Evolutionary conservation across 2,329 filamentous ascomycete genomes (phyloP).

Genomic region (Mycogone perniciosa): DNA sequence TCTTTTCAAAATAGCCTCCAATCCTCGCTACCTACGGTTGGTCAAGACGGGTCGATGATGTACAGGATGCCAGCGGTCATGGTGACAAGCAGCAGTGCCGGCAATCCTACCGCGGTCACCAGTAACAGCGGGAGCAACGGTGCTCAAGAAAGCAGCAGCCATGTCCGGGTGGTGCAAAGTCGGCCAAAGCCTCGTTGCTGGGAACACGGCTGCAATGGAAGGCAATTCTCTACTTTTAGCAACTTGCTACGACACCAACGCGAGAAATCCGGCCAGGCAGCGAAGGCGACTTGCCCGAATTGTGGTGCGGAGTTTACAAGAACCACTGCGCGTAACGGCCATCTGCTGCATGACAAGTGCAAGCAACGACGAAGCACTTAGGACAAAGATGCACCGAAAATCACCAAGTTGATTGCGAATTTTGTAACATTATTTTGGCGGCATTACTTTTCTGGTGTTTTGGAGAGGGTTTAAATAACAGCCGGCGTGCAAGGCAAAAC

Average conservation of each 20-base stretch:
- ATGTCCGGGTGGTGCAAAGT: conserved; percentile 65
- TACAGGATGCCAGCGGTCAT: conserved; percentile 37
- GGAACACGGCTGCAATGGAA: conserved; percentile 94
- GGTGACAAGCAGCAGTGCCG: conserved; percentile 24
- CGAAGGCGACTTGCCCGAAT: conserved; percentile 82
- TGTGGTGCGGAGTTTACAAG: conserved; percentile 92
- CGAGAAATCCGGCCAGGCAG: conserved; percentile 86
- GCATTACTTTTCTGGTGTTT: too few species aligned
- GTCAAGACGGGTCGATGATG: conserved; percentile 36
- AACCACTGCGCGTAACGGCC: conserved; percentile 81
- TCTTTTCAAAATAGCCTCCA: conserved; percentile 32
- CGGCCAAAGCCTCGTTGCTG: conserved; percentile 93
- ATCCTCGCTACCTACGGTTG: conserved; percentile 29
- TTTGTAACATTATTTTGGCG: too few species aligned
- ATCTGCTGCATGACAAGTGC: conserved; percentile 82
- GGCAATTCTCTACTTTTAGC: conserved; percentile 94
- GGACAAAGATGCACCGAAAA: conserved; percentile 11
- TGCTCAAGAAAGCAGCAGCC: conserved; percentile 35
- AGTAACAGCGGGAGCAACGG: conserved; percentile 10
- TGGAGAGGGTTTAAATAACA: too few species aligned
- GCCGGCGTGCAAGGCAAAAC: too few species aligned
- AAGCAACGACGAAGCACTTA: conserved; percentile 51
- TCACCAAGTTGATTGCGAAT: conserved; percentile 11
- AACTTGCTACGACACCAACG: conserved; percentile 88
- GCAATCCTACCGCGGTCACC: background rate